Conservation (phyloP, 2,329 filamentous ascomycete species). For the Penicillium sp. region DNA sequence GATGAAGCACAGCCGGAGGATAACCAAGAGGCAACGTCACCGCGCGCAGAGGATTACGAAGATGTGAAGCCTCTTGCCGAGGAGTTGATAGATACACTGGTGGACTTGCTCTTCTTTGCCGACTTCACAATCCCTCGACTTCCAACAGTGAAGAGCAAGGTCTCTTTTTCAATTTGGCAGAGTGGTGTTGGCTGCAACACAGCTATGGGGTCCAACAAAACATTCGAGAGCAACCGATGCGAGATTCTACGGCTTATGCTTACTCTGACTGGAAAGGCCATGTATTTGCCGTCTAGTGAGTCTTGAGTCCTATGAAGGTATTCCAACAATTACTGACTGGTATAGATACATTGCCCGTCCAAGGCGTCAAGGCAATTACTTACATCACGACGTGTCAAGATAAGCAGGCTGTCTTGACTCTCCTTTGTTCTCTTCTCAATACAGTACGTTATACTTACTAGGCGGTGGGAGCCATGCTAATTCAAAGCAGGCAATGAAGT, state of each 20-base stretch:
- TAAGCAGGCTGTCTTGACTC: slow-evolving; percentile 85
- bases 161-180: slow-evolving; percentile 95
- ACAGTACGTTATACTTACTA: slow-evolving; percentile 59
- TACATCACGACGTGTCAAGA: slow-evolving; percentile 85
- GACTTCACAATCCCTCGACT: slow-evolving; percentile 80
- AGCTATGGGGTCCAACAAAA: slow-evolving; percentile 80
- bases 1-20: slow-evolving; percentile 64
- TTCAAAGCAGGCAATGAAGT: slow-evolving; percentile 74
- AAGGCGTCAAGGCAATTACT: slow-evolving; percentile 78
- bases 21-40: slow-evolving; percentile 46
- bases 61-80: slow-evolving; percentile 84
- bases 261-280: slow-evolving; percentile 81
- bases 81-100: slow-evolving; percentile 83
- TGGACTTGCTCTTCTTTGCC: slow-evolving; percentile 87
- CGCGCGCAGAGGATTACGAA: slow-evolving; percentile 64
- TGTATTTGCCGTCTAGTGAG: slow-evolving; percentile 80
- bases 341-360: slow-evolving; percentile 66
- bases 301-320: background rate
- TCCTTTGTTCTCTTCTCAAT: slow-evolving; percentile 89
- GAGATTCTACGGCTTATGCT: slow-evolving; percentile 85
- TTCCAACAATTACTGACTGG: slow-evolving; percentile 5
- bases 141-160: slow-evolving; percentile 69
- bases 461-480: slow-evolving; percentile 8
- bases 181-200: slow-evolving; percentile 95
- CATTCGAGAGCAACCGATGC: slow-evolving; percentile 87